Percentiles rank a stretch among this genome's conserved stretches.
These are phyloP conservation scores for Pochonia chlamydosporia DNA, from an alignment of 2,329 filamentous ascomycete species.

Conservation along the genomic window DNA sequence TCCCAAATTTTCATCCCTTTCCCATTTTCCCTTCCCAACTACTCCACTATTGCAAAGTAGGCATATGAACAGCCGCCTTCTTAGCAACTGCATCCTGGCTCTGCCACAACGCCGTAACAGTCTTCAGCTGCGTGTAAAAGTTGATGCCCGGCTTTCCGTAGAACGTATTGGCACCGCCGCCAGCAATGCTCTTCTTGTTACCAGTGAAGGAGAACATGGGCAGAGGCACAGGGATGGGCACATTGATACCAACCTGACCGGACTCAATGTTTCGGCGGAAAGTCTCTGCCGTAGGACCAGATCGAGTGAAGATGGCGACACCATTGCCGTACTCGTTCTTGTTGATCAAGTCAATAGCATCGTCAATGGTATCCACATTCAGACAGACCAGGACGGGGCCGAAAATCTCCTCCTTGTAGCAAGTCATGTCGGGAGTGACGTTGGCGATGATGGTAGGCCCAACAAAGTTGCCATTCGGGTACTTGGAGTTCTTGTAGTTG, in stretches of 20 bases:
- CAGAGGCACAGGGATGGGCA: constrained; percentile 67
- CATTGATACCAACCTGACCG: constrained; percentile 81
- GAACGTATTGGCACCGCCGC: constrained; percentile 87
- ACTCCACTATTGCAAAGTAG: constrained; percentile 38
- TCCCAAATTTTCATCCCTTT: neutral
- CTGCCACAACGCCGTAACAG: constrained; percentile 88
- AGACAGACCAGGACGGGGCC: constrained; percentile 79
- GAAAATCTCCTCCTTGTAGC: constrained; percentile 83
- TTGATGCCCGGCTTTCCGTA: constrained; percentile 89
- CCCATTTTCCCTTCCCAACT: neutral
- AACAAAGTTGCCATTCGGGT: constrained; percentile 81
- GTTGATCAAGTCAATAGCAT: constrained; percentile 78
- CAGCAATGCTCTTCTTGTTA: constrained; percentile 86
- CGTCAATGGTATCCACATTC: constrained; percentile 71
- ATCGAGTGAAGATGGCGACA: constrained; percentile 76
- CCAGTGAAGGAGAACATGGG: constrained; percentile 70
- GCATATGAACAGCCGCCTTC: constrained; percentile 88
- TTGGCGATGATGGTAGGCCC: constrained; percentile 78
- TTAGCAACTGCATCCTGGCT: constrained; percentile 77
- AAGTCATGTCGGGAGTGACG: constrained; percentile 74
- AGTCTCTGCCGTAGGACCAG: constrained; percentile 67
- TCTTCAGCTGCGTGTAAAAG: constrained; percentile 98
- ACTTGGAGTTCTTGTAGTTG: constrained; percentile 68
- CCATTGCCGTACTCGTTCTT: constrained; percentile 83
- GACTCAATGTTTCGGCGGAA: constrained; percentile 81